Percentiles rank a stretch among this genome's conserved stretches.
These are phyloP conservation scores for Diplodia mutila DNA, from an alignment of 2,329 filamentous ascomycete species.

Conservation along the genomic window DNA sequence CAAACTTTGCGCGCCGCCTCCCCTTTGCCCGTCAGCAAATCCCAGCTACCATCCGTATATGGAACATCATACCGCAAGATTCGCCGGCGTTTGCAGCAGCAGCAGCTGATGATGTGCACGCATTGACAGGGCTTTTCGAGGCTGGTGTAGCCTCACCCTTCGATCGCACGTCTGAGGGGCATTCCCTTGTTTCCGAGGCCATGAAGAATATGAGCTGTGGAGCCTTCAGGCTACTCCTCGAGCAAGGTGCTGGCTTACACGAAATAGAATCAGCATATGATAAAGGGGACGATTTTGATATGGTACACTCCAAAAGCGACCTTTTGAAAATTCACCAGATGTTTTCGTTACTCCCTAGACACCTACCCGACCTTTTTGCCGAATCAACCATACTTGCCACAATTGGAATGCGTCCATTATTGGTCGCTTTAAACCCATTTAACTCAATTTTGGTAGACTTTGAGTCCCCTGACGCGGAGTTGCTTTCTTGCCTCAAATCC, in stretches of 20 bases:
- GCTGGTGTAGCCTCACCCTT: not conserved
- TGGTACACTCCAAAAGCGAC: not conserved
- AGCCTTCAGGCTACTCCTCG: not conserved
- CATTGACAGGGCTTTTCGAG: not conserved
- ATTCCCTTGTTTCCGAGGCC: not conserved
- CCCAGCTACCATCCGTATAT: not conserved
- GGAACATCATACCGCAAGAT: not conserved
- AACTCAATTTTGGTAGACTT: not conserved
- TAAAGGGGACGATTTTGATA: accelerated
- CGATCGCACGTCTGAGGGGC: not conserved
- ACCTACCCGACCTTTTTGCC: not conserved
- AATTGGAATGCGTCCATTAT: not conserved
- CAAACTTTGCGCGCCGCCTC: not conserved
- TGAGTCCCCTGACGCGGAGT: not conserved
- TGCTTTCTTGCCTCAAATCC: not conserved
- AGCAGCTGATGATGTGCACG: not conserved
- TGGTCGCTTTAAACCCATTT: accelerated
- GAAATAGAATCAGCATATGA: not conserved
- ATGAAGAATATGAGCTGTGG: not conserved
- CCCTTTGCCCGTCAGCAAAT: not conserved
- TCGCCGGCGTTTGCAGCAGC: not conserved
- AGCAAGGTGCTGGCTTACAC: not conserved
- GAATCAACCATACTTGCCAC: not conserved
- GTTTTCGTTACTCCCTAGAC: not conserved
- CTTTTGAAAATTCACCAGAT: not conserved